Conservation (phyloP, 2,329 filamentous ascomycete species). For the Aspergillus bombycis region DNA sequence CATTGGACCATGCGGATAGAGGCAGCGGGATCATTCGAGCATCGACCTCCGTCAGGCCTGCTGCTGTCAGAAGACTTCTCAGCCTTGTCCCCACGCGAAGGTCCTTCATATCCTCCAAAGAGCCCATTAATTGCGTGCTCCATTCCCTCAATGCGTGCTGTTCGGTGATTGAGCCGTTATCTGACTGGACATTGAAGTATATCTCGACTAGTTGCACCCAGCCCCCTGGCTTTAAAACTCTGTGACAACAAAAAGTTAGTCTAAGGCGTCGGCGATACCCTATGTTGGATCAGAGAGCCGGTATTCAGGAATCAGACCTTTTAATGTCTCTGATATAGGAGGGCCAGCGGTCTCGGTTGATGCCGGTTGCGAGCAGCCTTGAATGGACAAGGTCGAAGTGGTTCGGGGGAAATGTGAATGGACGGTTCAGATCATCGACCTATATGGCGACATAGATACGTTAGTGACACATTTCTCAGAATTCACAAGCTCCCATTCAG, state of each 20-base stretch:
- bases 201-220: conserved; percentile 91
- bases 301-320: conserved; percentile 37
- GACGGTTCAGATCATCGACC: conserved; percentile 71
- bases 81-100: conserved; percentile 66
- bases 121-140: conserved; percentile 67
- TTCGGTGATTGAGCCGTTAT: conserved; percentile 75
- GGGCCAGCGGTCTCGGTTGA: conserved; percentile 72
- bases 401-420: conserved; percentile 69
- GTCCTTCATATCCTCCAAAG: conserved; percentile 67
- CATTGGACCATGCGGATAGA: conserved; percentile 69
- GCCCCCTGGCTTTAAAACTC: conserved; percentile 68
- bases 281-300: background rate
- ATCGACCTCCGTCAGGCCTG: conserved; percentile 71
- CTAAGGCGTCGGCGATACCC: background rate
- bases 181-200: conserved; percentile 82
- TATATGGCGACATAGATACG: conserved; percentile 22
- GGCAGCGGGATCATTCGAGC: conserved; percentile 67
- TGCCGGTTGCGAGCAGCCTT: conserved; percentile 61
- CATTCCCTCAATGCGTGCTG: conserved; percentile 67
- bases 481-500: background rate
- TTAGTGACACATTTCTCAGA: conserved; percentile 5
- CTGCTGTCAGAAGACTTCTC: conserved; percentile 59
- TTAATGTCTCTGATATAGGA: conserved; percentile 77
- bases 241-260: conserved; percentile 20
- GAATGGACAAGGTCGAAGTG: conserved; percentile 86